Evolutionary conservation across 179 eudicot genomes (phyloP).

Genomic region (Nepenthes alata): DNA sequence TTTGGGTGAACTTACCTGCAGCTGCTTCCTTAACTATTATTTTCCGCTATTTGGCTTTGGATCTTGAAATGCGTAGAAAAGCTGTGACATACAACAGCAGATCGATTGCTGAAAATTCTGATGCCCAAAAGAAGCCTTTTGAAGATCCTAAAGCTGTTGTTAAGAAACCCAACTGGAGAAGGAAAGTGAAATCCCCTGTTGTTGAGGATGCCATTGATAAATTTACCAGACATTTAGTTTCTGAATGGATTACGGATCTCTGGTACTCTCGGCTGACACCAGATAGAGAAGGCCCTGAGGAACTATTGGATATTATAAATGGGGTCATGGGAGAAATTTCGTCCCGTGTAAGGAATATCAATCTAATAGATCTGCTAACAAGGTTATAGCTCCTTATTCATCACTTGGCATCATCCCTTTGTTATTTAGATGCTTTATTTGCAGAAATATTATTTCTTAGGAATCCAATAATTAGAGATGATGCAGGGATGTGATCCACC

Average conservation of each 20-base stretch:
- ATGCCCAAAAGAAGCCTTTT: constrained; percentile 29
- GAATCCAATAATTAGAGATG: constrained; percentile 12
- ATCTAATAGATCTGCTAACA: constrained; percentile 84
- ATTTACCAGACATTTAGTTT: constrained; percentile 69
- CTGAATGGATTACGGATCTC: constrained; percentile 96
- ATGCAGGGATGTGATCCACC: constrained; percentile 78
- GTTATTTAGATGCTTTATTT: background rate
- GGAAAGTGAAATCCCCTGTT: constrained; percentile 70
- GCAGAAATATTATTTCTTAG: constrained; percentile 7
- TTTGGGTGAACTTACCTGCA: constrained; percentile 80
- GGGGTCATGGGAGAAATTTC: constrained; percentile 85
- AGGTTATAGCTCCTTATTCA: constrained; percentile 34
- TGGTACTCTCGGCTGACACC: constrained; percentile 89
- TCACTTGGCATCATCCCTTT: constrained; percentile 9
- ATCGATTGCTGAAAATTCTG: constrained; percentile 26
- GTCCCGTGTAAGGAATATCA: constrained; percentile 56
- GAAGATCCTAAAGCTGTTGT: constrained; percentile 27
- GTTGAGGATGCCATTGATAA: constrained; percentile 91
- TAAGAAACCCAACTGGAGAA: constrained; percentile 67
- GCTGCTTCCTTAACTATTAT: constrained; percentile 50
- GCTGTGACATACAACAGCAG: constrained; percentile 63
- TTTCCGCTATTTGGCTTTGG: constrained; percentile 67
- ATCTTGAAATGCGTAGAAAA: constrained; percentile 70
- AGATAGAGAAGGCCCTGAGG: constrained; percentile 91
- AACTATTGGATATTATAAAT: constrained; percentile 68